These are phyloP conservation scores for Eucalyptus tenuipes DNA, from an alignment of 345 rosid genomes.

Conservation along the genomic window DNA sequence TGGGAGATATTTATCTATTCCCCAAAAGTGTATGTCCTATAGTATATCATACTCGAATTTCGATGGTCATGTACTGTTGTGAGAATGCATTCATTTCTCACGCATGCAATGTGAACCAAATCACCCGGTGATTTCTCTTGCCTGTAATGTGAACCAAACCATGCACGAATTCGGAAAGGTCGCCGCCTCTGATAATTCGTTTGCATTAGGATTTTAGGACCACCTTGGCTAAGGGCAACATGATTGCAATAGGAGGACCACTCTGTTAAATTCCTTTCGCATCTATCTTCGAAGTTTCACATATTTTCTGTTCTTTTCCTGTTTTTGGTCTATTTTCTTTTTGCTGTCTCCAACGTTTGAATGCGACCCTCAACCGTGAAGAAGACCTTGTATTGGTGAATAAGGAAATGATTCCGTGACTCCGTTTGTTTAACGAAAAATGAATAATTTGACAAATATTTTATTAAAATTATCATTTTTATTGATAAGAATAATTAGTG, in stretches of 20 bases:
- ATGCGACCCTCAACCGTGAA: not conserved
- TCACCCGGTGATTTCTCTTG: not conserved
- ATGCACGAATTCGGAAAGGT: not conserved
- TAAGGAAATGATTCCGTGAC: not conserved
- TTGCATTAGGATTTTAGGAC: not conserved
- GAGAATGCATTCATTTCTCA: not conserved
- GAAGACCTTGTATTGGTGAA: not conserved
- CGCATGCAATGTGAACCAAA: not conserved
- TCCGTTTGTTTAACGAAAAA: rapidly evolving
- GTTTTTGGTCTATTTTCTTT: not conserved
- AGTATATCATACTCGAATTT: not conserved
- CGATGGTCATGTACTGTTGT: not conserved
- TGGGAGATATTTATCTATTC: no score
- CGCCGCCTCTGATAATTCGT: not conserved
- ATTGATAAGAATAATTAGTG: no score
- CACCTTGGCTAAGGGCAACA: not conserved
- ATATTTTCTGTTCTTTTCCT: not conserved
- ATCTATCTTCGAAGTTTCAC: not conserved
- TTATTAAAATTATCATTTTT: no score
- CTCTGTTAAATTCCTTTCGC: not conserved
- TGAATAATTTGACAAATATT: no score
- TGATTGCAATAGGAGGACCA: not conserved
- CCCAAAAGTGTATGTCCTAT: not conserved
- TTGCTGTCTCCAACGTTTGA: not conserved
- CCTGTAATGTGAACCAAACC: not conserved